Evolutionary conservation across 1,284 basidiomycete genomes (phyloP), one percentile per base, ranked within the genome.

Genomic region (Singerocomus inundabilis): DNA sequence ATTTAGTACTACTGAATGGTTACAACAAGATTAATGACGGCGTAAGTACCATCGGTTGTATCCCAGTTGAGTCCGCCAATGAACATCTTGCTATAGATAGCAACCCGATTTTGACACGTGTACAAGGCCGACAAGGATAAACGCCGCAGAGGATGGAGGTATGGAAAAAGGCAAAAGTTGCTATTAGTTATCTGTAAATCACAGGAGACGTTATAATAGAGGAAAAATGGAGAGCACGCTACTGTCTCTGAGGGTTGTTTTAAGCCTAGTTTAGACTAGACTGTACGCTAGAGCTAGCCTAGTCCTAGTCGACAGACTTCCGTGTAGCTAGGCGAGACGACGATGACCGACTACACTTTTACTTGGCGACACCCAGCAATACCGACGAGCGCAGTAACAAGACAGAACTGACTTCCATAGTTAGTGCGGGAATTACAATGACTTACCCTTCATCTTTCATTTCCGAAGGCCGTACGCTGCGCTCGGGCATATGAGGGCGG

Each of bases 391-490:
- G 55, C 54, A 56, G 58, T 31, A 51, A 57, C 36, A 30, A n/a
- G 42, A 48, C 16, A 32, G 30, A 44, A 43, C 55, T 63, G 39
- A 38, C 16, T 42, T 51, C 18, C 18, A 30, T 32, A 21, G 47
- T 57, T 29, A 64, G 52, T 21, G 4, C 35, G 24, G 35, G 18
- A 47, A 48, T 5, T 18, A 9, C 24, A 5, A 39, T 10, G 28
- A 61, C 94, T 93, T 82, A 97, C 95, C 94, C 94, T 90, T 97
- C 94, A 66, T 98, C 95, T 71, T 94, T 94, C 93, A 95, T 96
- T 70, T 98, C 94, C 45, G 90, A 92, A 12, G 93, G 93, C 48
- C 90, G 80, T 25, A 94, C 78, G 18, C 81, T 82, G 44, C 87
- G 80, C 59, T 88, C 84, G 13, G 74, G 73, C 38, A 74, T 69